Evolutionary conservation across 768 basidiomycete species (phyloP), one percentile per base, ranked within the genome.

Genomic region (Coprinopsis marcescibilis): DNA sequence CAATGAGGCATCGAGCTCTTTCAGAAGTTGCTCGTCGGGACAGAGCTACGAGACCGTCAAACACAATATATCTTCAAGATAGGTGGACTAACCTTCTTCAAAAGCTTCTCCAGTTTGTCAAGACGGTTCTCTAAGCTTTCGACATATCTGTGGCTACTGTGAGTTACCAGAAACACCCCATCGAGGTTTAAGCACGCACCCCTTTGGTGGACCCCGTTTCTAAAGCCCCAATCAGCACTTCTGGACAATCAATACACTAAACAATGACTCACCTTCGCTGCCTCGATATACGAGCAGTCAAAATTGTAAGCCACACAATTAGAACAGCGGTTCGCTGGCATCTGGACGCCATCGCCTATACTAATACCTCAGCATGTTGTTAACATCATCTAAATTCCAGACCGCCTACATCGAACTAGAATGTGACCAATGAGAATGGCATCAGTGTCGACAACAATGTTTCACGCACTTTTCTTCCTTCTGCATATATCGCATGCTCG

Each of bases 401-500:
- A 23, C 21, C 25, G 30, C 41, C 7, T 38, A 36, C 45, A 46
- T 4, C 33, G 21, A 37, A 37, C 33, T 36, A 24, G 25, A 38
- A 21, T 13, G 25, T 45, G 6, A n/a, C 44, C 44, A 11, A 38
- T 43, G 29, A 39, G 13, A 45, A 17, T 32, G 12, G 27, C 27
- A 32, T 44, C 32, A 14, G 14, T 14, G 4, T 5, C 21, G 37
- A 23, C 34, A 38, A 46, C 8, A 17, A 25, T 40, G 17, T 10
- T 13, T 24, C 4, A 64, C 77, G 52, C 48, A 83, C 87, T 81
- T 67, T 93, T 93, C 72, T 90, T 91, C 48, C 86, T 71, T 29
- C 89, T 71, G 59, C 89, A 92, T 0, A 81, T 75, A 57, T 91
- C 89, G 58, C 89, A 92, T 5, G 88, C 88, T 23, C 88, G 66